These are phyloP conservation scores for Panaeolus papilionaceus DNA, from an alignment of 768 basidiomycete genomes.

Conservation along the genomic window DNA sequence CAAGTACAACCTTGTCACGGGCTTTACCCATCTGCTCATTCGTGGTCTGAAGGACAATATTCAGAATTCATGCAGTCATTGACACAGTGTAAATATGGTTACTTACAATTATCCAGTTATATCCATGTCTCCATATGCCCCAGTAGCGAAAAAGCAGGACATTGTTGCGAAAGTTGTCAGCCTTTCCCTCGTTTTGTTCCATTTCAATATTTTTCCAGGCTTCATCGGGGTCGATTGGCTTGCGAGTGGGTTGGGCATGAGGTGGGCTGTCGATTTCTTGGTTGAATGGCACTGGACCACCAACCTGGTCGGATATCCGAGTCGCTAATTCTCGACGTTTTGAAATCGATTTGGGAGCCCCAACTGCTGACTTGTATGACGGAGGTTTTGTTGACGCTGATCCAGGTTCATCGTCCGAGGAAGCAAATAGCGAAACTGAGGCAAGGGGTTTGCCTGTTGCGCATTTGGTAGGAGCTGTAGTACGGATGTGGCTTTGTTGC, in stretches of 20 bases:
- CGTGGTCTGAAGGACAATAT: constrained; percentile 60
- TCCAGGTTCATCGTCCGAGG: constrained; percentile 27
- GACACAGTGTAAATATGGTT: constrained; percentile 17
- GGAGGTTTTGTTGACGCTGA: constrained; percentile 29
- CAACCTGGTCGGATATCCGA: neutral
- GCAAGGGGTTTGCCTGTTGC: neutral
- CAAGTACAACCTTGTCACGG: constrained; percentile 68
- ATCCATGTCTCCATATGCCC: constrained; percentile 77
- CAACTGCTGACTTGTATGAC: constrained; percentile 31
- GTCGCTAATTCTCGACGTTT: neutral
- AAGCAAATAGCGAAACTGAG: constrained; percentile 13
- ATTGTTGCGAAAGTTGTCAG: constrained; percentile 70
- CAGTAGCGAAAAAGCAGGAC: constrained; percentile 72
- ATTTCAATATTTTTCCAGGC: constrained; percentile 81
- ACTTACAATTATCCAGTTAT: constrained; percentile 77
- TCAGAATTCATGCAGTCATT: neutral
- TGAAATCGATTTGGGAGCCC: constrained; percentile 19
- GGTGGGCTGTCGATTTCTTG: neutral
- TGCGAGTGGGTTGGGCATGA: constrained; percentile 13
- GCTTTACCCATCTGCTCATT: constrained; percentile 72
- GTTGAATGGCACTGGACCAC: neutral
- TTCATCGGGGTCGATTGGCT: constrained; percentile 67
- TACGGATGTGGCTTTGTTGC: neutral
- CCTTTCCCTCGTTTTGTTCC: constrained; percentile 72
- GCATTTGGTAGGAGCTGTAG: neutral